phyloP scores from a whole-genome alignment of 768 basidiomycete species.

The Mycena albidolilacea region DNA sequence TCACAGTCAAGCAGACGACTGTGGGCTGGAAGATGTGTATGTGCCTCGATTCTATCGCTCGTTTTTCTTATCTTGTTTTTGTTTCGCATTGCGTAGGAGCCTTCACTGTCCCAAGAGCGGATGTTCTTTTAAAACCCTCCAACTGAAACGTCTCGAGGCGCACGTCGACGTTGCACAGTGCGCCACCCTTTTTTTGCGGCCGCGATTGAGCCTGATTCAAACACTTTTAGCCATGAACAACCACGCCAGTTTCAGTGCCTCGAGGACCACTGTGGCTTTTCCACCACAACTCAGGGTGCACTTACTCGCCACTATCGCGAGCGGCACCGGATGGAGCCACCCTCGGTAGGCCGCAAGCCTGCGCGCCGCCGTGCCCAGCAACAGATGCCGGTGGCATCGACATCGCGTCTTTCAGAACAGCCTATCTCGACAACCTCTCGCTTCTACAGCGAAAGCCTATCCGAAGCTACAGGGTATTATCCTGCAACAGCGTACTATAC shows the following conservation, averaged over 20 bases:
- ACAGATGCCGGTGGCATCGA: neutral
- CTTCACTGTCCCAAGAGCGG: constrained; percentile 3
- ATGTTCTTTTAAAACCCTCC: constrained; percentile 15
- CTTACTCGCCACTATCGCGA: constrained; percentile 33
- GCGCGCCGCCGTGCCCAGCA: neutral
- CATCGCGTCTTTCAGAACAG: neutral
- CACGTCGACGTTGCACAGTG: constrained; percentile 18
- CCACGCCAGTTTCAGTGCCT: constrained; percentile 10
- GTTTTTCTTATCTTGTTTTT: neutral
- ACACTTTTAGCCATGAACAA: neutral
- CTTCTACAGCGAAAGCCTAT: neutral
- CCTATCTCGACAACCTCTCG: neutral
- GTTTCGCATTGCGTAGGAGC: neutral
- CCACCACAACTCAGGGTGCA: constrained; percentile 24
- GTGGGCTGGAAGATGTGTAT: neutral
- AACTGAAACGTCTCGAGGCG: constrained; percentile 7
- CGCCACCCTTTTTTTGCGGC: neutral
- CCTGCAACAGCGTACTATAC: neutral
- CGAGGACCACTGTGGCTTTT: constrained; percentile 13
- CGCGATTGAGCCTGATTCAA: neutral
- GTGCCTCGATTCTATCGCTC: neutral
- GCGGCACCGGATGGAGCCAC: constrained; percentile 22
- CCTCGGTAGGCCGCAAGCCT: neutral
- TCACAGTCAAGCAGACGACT: neutral
- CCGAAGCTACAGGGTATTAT: neutral